These are phyloP conservation scores for Leccinum aurantiacum DNA, from an alignment of 768 basidiomycete species.

Conservation along the genomic window DNA sequence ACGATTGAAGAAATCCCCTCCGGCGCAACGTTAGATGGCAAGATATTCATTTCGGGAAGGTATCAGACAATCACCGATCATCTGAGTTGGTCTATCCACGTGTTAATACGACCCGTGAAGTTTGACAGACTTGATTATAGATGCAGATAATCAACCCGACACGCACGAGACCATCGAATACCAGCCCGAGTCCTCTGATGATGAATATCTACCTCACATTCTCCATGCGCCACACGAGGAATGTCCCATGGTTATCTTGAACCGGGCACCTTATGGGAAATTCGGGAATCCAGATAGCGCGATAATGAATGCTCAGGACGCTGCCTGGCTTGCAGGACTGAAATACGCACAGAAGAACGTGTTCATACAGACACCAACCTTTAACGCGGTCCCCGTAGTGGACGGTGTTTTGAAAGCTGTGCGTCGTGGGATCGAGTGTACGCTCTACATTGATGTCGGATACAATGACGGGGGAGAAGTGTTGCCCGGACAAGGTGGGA, in stretches of 20 bases:
- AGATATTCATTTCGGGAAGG: constrained; percentile 30
- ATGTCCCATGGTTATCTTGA: constrained; percentile 66
- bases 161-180: constrained; percentile 33
- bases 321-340: constrained; percentile 66
- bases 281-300: constrained; percentile 42
- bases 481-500: constrained; percentile 68
- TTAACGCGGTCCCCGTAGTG: constrained; percentile 65
- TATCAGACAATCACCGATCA: constrained; percentile 42
- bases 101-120: background rate
- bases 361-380: constrained; percentile 75
- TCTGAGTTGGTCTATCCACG: constrained; percentile 31
- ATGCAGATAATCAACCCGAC: constrained; percentile 37
- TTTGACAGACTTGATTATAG: constrained; percentile 21
- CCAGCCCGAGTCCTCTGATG: constrained; percentile 27
- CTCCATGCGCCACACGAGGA: constrained; percentile 56
- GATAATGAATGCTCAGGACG: constrained; percentile 59
- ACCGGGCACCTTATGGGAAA: constrained; percentile 58
- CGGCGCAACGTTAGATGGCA: constrained; percentile 10
- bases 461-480: constrained; percentile 60
- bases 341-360: constrained; percentile 57
- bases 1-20: constrained; percentile 12
- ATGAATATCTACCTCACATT: constrained; percentile 62
- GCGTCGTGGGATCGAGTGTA: constrained; percentile 57
- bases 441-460: constrained; percentile 59
- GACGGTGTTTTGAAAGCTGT: constrained; percentile 59